A percentile compares a stretch with the other conserved stretches of the same genome.
phyloP scores from a whole-genome alignment of 148 eudicot genomes.

The Nyssa sinensis region DNA sequence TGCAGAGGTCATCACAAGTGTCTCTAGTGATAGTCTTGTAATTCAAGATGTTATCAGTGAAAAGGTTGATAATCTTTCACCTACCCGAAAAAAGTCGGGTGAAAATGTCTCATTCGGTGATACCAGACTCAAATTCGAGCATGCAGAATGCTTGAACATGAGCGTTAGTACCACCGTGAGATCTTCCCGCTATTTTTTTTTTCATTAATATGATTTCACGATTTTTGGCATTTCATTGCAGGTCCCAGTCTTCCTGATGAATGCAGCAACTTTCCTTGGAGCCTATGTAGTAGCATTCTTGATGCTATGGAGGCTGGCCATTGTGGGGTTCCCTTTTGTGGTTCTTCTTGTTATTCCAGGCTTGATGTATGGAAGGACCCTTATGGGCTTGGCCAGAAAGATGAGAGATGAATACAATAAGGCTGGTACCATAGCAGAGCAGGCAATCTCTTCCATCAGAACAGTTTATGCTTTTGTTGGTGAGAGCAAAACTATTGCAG shows the following conservation, averaged over 20 bases:
- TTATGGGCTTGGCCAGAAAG: constrained; percentile 65
- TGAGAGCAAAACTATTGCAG: constrained; percentile 57
- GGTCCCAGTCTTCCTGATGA: constrained; percentile 83
- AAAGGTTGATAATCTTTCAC: constrained; percentile 37
- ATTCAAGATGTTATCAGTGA: constrained; percentile 78
- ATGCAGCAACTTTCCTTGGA: constrained; percentile 57
- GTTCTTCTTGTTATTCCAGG: constrained; percentile 68
- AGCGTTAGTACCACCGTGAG: no score
- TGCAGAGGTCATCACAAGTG: constrained; percentile 64
- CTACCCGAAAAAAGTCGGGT: no score
- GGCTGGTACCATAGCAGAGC: constrained; percentile 62
- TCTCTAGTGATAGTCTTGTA: constrained; percentile 65
- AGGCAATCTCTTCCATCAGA: constrained; percentile 71
- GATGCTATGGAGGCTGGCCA: constrained; percentile 69
- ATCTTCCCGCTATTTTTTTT: no score
- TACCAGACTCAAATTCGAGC: no score
- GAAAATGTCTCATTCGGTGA: no score
- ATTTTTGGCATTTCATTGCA: no score
- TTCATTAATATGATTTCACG: no score
- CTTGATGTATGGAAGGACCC: constrained; percentile 60
- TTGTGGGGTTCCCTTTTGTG: constrained; percentile 65
- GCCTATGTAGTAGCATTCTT: constrained; percentile 55
- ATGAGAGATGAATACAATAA: constrained; percentile 51
- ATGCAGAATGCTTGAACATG: no score
- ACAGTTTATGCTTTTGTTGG: constrained; percentile 84